Evolutionary conservation across 352 stramenopile species (phyloP), one percentile per base, ranked within the genome.

Genomic region (Aphanomyces invadans): DNA sequence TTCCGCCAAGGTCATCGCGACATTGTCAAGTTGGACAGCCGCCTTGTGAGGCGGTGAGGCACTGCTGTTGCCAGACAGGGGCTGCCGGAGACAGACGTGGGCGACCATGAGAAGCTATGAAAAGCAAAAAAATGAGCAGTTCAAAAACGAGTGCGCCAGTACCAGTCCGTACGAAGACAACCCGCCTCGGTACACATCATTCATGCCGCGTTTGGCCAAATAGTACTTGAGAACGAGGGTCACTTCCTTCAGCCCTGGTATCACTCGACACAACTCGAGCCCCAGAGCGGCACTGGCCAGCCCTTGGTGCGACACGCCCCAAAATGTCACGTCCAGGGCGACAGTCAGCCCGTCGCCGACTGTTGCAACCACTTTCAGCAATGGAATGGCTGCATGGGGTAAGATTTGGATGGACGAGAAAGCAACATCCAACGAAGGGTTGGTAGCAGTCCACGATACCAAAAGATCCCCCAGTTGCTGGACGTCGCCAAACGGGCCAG

Each of bases 211-310:
- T 36, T 89, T 86, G n/a, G 81, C 86, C 7, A 97, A 69, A 57
- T 96, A 95, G 56, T 93, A 78, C 71, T 97, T 97, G 23, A 97
- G 71, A 9, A 97, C 86, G 26, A 97, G 74, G 0, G 84, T 87
- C 17, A 97, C 60, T 54, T 95, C 87, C 0, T 80, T 75, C 25
- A 97, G 65, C 0, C 86, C 86, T 45, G 89, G 89, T 19, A 96
- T 90, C 19, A 81, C 76, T 4, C 70, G 70, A 5, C 75, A 74
- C 26, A 96, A 71, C 12, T 75, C 77, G 54, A 81, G 74, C 4
- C 95, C 74, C 7, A 97, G 65, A 7, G 78, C 76, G 4, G 81
- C 85, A 62, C 83, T 93, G 17, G 85, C 85, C 17, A 93, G 74
- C 0, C 85, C 83, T 25, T 90, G 89, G 64, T 93, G 85, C 7